Conservation (phyloP, 176 grass and related monocot species). For the Leersia perrieri region DNA sequence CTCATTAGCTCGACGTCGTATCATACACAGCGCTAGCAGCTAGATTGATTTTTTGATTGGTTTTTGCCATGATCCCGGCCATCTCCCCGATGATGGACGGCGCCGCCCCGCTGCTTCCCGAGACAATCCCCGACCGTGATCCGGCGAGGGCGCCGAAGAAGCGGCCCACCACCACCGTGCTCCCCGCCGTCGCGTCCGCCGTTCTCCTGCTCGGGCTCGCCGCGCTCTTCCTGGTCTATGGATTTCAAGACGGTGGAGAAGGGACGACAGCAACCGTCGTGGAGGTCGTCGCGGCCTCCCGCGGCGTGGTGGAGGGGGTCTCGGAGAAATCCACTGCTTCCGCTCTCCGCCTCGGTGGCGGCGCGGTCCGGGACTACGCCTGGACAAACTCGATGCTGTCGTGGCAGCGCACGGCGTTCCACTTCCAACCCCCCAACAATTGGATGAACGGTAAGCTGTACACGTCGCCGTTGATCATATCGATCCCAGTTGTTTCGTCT, state of each 20-base stretch:
- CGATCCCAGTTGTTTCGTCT: not conserved
- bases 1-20: not conserved
- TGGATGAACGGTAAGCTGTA: slow-evolving; percentile 87
- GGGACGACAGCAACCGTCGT: not conserved
- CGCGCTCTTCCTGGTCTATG: not conserved
- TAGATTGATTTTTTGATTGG: not conserved
- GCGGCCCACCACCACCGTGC: slow-evolving; percentile 5
- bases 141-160: not conserved
- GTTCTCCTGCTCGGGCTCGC: slow-evolving; percentile 32
- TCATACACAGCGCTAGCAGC: not conserved
- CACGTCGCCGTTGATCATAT: slow-evolving; percentile 26
- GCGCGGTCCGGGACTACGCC: slow-evolving; percentile 20
- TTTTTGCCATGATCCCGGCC: not conserved
- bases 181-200: slow-evolving; percentile 27
- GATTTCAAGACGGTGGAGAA: not conserved
- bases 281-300: slow-evolving; percentile 15
- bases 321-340: slow-evolving; percentile 64
- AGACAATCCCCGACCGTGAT: slow-evolving; percentile 16
- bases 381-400: slow-evolving; percentile 84
- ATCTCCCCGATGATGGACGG: slow-evolving; percentile 29
- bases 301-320: slow-evolving; percentile 53
- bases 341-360: slow-evolving; percentile 11
- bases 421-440: slow-evolving; percentile 80
- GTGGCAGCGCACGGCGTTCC: slow-evolving; percentile 87
- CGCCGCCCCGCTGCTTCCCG: slow-evolving; percentile 44